These are phyloP conservation scores for Blastobotrys indianensis DNA, from an alignment of 1,139 yeast genomes.

Conservation along the genomic window DNA sequence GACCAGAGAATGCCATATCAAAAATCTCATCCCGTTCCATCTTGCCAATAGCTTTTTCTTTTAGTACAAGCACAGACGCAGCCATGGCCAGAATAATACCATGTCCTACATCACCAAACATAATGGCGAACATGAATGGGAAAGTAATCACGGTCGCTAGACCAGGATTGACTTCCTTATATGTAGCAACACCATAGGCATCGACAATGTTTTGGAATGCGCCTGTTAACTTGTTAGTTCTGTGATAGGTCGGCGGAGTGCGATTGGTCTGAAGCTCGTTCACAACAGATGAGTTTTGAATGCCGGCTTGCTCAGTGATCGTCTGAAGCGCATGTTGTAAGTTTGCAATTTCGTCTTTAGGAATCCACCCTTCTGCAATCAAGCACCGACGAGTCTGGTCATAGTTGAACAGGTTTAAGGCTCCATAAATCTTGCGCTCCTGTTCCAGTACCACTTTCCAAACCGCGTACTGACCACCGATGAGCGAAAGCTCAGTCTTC, in stretches of 20 bases:
- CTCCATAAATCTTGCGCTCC: slow-evolving; percentile 70
- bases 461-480: slow-evolving; percentile 68
- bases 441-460: slow-evolving; percentile 64
- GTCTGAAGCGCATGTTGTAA: slow-evolving; percentile 48
- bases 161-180: slow-evolving; percentile 95
- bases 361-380: slow-evolving; percentile 98
- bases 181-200: slow-evolving; percentile 91
- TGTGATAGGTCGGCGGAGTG: slow-evolving; percentile 91
- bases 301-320: slow-evolving; percentile 52
- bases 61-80: slow-evolving; percentile 61
- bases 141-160: slow-evolving; percentile 90
- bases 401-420: slow-evolving; percentile 76
- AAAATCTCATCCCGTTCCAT: slow-evolving; percentile 84
- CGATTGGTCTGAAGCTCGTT: slow-evolving; percentile 74
- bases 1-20: slow-evolving; percentile 92
- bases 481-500: slow-evolving; percentile 66
- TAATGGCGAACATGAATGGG: slow-evolving; percentile 97
- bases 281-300: slow-evolving; percentile 69
- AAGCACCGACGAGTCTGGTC: slow-evolving; percentile 81
- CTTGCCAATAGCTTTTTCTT: slow-evolving; percentile 60
- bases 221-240: slow-evolving; percentile 82
- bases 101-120: slow-evolving; percentile 99
- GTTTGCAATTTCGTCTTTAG: slow-evolving; percentile 48
- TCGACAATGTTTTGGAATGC: slow-evolving; percentile 93
- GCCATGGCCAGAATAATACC: slow-evolving; percentile 76